Evolutionary conservation across 192 early-diverging fungal genomes (phyloP).

Genomic region (Coemansia sp.): DNA sequence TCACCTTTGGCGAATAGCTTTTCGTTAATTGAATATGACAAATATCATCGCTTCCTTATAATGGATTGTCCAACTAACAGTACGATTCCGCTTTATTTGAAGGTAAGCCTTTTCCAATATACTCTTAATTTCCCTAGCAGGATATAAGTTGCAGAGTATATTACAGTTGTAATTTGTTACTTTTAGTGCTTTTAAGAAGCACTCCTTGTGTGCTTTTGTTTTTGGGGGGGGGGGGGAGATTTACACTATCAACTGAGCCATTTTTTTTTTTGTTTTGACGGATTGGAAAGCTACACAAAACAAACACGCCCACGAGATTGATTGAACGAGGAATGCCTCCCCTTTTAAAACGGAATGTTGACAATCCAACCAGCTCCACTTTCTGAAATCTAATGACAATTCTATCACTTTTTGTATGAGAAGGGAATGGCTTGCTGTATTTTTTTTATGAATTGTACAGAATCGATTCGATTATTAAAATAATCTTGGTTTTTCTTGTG

Average conservation of each 20-base stretch:
- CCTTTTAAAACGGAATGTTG: too few relatives aligned
- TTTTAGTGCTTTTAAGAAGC: too few relatives aligned
- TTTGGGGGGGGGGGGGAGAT: not conserved
- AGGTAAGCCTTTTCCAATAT: too few relatives aligned
- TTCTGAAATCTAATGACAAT: too few relatives aligned
- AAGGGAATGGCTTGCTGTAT: too few relatives aligned
- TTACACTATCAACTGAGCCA: not conserved
- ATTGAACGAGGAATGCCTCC: not conserved
- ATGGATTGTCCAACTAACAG: slow-evolving; percentile 88
- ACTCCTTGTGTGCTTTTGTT: too few relatives aligned
- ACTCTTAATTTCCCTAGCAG: too few relatives aligned
- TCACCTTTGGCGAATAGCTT: slow-evolving; percentile 51
- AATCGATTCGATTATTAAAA: not conserved
- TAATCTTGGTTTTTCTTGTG: not conserved
- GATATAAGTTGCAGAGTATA: not conserved
- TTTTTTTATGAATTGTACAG: not conserved
- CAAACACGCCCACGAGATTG: not conserved
- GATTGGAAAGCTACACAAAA: not conserved
- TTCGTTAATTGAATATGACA: slow-evolving; percentile 52
- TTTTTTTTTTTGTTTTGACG: not conserved
- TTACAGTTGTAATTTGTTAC: too few relatives aligned
- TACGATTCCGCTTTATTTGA: slow-evolving; percentile 72
- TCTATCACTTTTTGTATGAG: too few relatives aligned
- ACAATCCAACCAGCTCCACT: too few relatives aligned
- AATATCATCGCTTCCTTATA: slow-evolving; percentile 77